These are phyloP conservation scores for Lactarius indigo DNA, from an alignment of 768 basidiomycete genomes.

Conservation along the genomic window DNA sequence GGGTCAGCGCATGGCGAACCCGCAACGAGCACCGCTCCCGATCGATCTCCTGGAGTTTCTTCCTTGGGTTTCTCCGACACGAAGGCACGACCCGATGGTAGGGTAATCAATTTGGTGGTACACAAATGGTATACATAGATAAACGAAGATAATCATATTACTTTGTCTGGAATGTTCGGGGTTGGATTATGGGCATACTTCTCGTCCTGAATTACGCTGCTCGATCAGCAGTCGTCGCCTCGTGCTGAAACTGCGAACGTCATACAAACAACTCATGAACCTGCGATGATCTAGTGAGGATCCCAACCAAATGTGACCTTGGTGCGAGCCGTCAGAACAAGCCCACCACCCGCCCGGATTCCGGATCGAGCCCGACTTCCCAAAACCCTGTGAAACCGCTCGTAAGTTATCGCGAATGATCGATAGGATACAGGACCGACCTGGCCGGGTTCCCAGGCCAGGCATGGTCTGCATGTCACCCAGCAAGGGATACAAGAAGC, in stretches of 20 bases:
- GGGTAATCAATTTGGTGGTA: constrained; percentile 14
- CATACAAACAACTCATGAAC: constrained; percentile 7
- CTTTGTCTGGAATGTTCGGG: constrained; percentile 10
- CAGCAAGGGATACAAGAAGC: constrained; percentile 93
- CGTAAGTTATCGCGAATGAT: constrained; percentile 15
- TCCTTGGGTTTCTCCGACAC: neutral
- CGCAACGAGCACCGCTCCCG: constrained; percentile 27
- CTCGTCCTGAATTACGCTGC: neutral
- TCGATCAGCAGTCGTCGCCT: neutral
- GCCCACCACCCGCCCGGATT: constrained; percentile 79
- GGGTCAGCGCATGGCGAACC: too few relatives aligned
- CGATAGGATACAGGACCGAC: constrained; percentile 35
- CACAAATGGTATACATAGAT: neutral
- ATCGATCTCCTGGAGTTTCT: neutral
- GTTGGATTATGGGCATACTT: neutral
- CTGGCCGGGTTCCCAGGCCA: constrained; percentile 88
- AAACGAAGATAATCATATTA: constrained; percentile 10
- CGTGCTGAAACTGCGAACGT: neutral
- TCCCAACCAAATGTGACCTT: constrained; percentile 7
- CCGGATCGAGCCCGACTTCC: constrained; percentile 80
- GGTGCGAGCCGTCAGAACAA: constrained; percentile 56
- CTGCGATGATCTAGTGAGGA: constrained; percentile 34
- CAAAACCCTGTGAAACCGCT: constrained; percentile 62
- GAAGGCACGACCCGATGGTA: constrained; percentile 37
- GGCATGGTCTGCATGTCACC: constrained; percentile 99